Percentiles rank a stretch among this genome's conserved stretches.
These are phyloP conservation scores for Berkeleyomyces rouxiae DNA, from an alignment of 2,329 filamentous ascomycete species.

Conservation along the genomic window DNA sequence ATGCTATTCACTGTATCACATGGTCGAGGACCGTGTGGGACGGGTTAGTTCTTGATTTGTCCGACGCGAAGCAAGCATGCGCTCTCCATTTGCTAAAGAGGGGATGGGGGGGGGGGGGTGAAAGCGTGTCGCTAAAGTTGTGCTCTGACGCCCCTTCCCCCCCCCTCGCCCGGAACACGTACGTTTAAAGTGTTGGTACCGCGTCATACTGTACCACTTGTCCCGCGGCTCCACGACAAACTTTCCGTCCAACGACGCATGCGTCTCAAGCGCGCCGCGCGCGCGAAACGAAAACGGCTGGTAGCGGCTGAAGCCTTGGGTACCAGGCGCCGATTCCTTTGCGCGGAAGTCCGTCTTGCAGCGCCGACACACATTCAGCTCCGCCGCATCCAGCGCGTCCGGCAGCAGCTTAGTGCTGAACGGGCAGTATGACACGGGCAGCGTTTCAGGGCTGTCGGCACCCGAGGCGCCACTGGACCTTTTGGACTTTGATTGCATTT, in stretches of 20 bases:
- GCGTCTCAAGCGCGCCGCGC: not conserved
- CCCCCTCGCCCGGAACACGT: not conserved
- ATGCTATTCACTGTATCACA: conserved; percentile 32
- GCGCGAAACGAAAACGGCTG: conserved; percentile 3
- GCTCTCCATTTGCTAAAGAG: no score
- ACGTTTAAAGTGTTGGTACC: conserved; percentile 9
- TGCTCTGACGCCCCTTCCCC: no score
- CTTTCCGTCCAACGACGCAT: conserved; percentile 6
- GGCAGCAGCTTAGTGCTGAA: not conserved
- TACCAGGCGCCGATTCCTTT: not conserved
- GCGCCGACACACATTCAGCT: not conserved
- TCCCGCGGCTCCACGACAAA: conserved; percentile 10
- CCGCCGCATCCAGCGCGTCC: not conserved
- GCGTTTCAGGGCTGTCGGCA: not conserved
- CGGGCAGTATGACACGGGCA: not conserved
- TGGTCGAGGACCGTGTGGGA: not conserved
- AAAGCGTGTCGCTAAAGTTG: no score
- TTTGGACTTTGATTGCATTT: not conserved
- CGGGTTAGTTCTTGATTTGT: no score
- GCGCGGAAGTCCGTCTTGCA: not conserved
- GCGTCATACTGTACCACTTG: conserved; percentile 9
- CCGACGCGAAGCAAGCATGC: no score
- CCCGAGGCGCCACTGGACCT: not conserved
- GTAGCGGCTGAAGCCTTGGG: not conserved
- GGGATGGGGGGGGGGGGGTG: no score